Percentiles rank a stretch among this genome's conserved stretches.
Evolutionary conservation across 2,329 filamentous ascomycete species (phyloP).

Genomic region (Didymella segeticola): DNA sequence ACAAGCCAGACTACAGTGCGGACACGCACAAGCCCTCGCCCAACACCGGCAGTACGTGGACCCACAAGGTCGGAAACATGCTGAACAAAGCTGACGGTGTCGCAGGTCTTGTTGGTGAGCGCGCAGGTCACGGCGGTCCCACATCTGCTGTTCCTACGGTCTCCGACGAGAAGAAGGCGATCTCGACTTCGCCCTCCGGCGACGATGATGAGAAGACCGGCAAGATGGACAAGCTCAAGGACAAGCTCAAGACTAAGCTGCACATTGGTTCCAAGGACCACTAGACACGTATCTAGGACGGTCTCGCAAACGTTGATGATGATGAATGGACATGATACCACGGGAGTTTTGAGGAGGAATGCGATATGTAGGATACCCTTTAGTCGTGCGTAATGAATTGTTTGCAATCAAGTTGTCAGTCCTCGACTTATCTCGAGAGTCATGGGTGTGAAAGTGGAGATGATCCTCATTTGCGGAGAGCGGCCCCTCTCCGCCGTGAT

Average conservation of each 20-base stretch:
- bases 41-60: slow-evolving; percentile 32
- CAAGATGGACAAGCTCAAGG: slow-evolving; percentile 50
- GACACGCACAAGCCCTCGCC: slow-evolving; percentile 13
- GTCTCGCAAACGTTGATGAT: slow-evolving; percentile 4
- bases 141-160: slow-evolving; percentile 18
- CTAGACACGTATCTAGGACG: slow-evolving; percentile 14
- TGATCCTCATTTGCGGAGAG: background rate
- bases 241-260: slow-evolving; percentile 74
- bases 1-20: slow-evolving; percentile 15
- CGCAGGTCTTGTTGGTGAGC: slow-evolving; percentile 61
- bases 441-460: background rate
- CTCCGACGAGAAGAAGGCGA: background rate
- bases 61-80: slow-evolving; percentile 18
- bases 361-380: slow-evolving; percentile 16
- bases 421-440: background rate
- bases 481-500: slow-evolving; percentile 4
- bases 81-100: slow-evolving; percentile 44
- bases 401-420: background rate
- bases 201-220: slow-evolving; percentile 35
- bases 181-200: slow-evolving; percentile 20
- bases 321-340: slow-evolving; percentile 34
- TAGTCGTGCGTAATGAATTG: slow-evolving; percentile 10
- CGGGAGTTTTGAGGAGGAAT: slow-evolving; percentile 9
- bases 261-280: slow-evolving; percentile 55
- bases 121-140: slow-evolving; percentile 53